phyloP scores from a whole-genome alignment of 2,329 filamentous ascomycete species.

The Epichloe baconii region DNA sequence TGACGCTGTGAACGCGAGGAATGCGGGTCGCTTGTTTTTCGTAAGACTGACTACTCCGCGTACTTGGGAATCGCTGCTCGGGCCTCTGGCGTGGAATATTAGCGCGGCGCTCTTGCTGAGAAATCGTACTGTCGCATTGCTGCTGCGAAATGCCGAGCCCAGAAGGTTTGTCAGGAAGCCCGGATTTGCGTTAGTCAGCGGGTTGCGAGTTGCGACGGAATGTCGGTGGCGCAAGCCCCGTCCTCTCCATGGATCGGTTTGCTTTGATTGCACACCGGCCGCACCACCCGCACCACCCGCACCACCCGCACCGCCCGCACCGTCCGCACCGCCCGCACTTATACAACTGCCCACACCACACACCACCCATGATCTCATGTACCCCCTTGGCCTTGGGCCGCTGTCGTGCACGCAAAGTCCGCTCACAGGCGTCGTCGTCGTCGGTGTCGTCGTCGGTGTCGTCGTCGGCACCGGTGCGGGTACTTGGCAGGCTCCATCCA shows the following conservation, averaged over 20 bases:
- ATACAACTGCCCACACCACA: too few relatives aligned
- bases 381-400: slow-evolving; percentile 2
- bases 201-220: slow-evolving; percentile 4
- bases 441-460: slow-evolving; percentile 8
- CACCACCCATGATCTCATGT: neutral
- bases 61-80: neutral
- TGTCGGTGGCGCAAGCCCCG: slow-evolving; percentile 5
- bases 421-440: slow-evolving; percentile 12
- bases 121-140: too few relatives aligned
- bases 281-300: neutral
- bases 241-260: neutral
- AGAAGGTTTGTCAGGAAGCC: too few relatives aligned
- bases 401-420: slow-evolving; percentile 19
- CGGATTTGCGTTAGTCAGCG: slow-evolving; percentile 9
- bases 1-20: neutral
- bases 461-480: slow-evolving; percentile 7
- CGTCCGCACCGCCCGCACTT: neutral
- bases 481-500: slow-evolving; percentile 6
- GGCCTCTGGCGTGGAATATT: too few relatives aligned
- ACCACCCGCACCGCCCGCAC: neutral
- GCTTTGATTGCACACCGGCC: neutral
- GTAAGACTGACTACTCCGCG: too few relatives aligned
- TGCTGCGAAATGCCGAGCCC: too few relatives aligned
- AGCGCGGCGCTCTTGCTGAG: too few relatives aligned
- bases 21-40: neutral